Evolutionary conservation across 2,329 filamentous ascomycete species (phyloP).

Genomic region (Fusarium citri): DNA sequence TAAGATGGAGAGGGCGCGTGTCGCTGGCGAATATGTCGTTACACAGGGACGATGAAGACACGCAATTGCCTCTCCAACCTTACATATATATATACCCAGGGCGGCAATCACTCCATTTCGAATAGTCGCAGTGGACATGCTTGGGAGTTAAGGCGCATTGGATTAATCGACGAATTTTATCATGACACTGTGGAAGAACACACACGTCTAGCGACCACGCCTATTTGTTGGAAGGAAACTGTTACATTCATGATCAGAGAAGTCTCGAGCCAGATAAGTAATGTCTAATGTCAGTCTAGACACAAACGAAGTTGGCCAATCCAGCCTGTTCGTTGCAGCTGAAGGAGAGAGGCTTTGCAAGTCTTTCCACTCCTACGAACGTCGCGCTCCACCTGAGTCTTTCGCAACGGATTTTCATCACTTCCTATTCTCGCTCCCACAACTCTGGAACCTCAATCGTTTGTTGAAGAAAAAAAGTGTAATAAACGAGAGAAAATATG

Average conservation of each 20-base stretch:
- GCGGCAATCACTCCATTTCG: slow-evolving; percentile 12
- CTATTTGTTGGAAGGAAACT: slow-evolving; percentile 39
- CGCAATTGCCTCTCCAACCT: slow-evolving; percentile 3
- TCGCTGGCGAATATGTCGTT: slow-evolving; percentile 69
- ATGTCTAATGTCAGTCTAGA: slow-evolving; percentile 22
- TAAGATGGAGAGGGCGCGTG: slow-evolving; percentile 72
- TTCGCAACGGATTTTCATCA: slow-evolving; percentile 28
- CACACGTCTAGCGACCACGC: slow-evolving; percentile 17
- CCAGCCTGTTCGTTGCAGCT: slow-evolving; percentile 6
- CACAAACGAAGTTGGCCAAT: slow-evolving; percentile 5
- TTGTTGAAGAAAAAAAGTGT: slow-evolving; percentile 20
- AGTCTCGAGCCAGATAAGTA: slow-evolving; percentile 29
- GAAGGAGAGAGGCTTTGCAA: not conserved
- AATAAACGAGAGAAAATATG: slow-evolving; percentile 39
- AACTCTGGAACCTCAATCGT: slow-evolving; percentile 20
- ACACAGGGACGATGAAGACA: slow-evolving; percentile 46
- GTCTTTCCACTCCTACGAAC: slow-evolving; percentile 23
- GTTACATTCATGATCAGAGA: slow-evolving; percentile 35
- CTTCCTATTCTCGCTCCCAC: slow-evolving; percentile 18
- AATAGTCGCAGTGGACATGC: not conserved
- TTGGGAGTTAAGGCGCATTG: slow-evolving; percentile 31
- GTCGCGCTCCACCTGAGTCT: slow-evolving; percentile 27
- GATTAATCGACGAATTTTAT: slow-evolving; percentile 9
- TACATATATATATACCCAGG: slow-evolving; percentile 40
- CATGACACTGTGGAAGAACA: not conserved